Percentiles rank a stretch among this genome's conserved stretches.
Evolutionary conservation across 306 rosid genomes (phyloP).

Genomic region (Vicia faba): DNA sequence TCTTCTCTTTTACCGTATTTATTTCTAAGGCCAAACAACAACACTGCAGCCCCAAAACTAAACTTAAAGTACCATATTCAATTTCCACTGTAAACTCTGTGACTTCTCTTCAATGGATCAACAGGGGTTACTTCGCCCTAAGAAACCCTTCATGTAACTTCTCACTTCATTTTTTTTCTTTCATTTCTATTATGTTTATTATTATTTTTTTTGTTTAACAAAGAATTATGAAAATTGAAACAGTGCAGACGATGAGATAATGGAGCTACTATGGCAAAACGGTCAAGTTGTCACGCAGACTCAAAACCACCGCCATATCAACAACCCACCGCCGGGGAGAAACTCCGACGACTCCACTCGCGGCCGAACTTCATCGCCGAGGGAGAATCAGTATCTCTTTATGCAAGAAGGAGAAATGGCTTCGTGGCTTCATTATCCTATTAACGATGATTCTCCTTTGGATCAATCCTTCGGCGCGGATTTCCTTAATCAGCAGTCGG

Average conservation of each 20-base stretch:
- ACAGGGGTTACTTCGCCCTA: slow-evolving; percentile 38
- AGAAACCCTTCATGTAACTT: slow-evolving; percentile 58
- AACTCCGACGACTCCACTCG: slow-evolving; percentile 33
- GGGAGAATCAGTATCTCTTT: slow-evolving; percentile 50
- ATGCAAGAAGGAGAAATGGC: slow-evolving; percentile 86
- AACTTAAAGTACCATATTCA: neutral
- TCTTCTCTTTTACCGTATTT: neutral
- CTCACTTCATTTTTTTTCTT: neutral
- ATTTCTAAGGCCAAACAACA: slow-evolving; percentile 33
- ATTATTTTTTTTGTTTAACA: neutral
- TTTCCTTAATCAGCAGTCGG: slow-evolving; percentile 48
- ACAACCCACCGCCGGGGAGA: slow-evolving; percentile 36
- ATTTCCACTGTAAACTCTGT: neutral
- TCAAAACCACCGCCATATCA: slow-evolving; percentile 56
- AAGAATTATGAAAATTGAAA: slow-evolving; percentile 17
- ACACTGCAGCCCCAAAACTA: neutral
- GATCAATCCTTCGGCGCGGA: slow-evolving; percentile 59
- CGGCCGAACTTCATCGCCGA: slow-evolving; percentile 34
- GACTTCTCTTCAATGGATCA: slow-evolving; percentile 32
- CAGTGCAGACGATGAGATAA: slow-evolving; percentile 68
- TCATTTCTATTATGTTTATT: neutral
- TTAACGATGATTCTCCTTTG: slow-evolving; percentile 55
- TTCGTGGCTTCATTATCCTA: slow-evolving; percentile 79
- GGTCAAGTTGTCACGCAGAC: slow-evolving; percentile 71
- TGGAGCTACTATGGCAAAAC: slow-evolving; percentile 85